Conservation (phyloP, 257 asterid species). For the Ocimum tenuiflorum region DNA sequence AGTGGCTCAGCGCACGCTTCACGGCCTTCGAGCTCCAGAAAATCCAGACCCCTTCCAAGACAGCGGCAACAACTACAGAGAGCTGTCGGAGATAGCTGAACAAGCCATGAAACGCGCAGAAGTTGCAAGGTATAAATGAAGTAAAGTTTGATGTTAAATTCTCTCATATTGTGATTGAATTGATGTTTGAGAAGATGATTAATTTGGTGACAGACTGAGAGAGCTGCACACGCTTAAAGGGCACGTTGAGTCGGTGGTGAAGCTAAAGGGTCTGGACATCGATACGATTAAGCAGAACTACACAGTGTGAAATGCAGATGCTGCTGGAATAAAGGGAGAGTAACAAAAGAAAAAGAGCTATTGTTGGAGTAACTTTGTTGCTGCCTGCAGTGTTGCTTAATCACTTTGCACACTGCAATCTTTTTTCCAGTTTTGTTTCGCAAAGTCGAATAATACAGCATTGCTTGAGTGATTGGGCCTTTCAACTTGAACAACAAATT, state of each 20-base stretch:
- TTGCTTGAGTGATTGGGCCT: background rate
- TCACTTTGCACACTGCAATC: background rate
- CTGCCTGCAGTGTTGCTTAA: background rate
- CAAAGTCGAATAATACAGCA: background rate
- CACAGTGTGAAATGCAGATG: constrained; percentile 33
- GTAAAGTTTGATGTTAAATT: too few species aligned
- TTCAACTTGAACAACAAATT: constrained; percentile 6
- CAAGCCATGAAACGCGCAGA: constrained; percentile 55
- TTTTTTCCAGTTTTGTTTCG: constrained; percentile 20
- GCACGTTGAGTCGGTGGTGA: too few species aligned
- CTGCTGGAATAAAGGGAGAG: constrained; percentile 14
- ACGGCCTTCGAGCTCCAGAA: constrained; percentile 39
- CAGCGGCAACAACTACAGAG: constrained; percentile 28
- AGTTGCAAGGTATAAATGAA: constrained; percentile 32
- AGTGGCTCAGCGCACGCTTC: constrained; percentile 38
- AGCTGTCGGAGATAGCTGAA: constrained; percentile 49
- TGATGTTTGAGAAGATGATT: too few species aligned
- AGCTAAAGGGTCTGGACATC: constrained; percentile 56
- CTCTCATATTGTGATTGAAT: too few species aligned
- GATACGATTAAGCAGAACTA: constrained; percentile 40
- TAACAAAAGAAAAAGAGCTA: constrained; percentile 6
- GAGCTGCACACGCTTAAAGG: constrained; percentile 49
- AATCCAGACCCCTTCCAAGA: constrained; percentile 21
- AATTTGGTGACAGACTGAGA: constrained; percentile 39
- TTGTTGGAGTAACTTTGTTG: background rate